phyloP scores from a whole-genome alignment of 179 eudicot genomes.

The Spinacia oleracea region DNA sequence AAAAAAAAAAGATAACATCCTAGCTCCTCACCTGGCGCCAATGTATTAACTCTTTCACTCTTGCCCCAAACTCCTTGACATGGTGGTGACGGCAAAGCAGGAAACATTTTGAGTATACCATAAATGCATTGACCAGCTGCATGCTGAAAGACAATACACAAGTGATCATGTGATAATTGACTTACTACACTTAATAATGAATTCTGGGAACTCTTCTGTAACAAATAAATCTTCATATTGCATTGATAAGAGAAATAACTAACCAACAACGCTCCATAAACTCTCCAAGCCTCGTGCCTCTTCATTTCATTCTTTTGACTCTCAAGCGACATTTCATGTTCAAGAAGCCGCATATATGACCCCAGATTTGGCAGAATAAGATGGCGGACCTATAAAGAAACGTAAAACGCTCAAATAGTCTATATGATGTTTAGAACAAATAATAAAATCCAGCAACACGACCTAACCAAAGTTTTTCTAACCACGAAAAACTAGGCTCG shows the following conservation, averaged over 20 bases:
- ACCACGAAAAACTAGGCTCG: background rate
- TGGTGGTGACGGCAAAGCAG: slow-evolving; percentile 54
- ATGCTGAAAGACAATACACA: slow-evolving; percentile 41
- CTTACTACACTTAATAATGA: background rate
- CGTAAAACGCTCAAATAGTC: background rate
- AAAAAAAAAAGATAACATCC: slow-evolving; percentile 12
- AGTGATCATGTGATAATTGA: background rate
- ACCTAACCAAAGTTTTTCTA: background rate
- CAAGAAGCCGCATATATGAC: slow-evolving; percentile 75
- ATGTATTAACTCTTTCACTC: slow-evolving; percentile 46
- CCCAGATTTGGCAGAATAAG: slow-evolving; percentile 79
- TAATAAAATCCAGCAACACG: background rate
- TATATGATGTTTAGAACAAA: background rate
- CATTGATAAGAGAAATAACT: slow-evolving; percentile 23
- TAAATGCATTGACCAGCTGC: slow-evolving; percentile 79
- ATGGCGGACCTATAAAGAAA: slow-evolving; percentile 54
- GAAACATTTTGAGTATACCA: slow-evolving; percentile 67
- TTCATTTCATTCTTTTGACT: slow-evolving; percentile 80
- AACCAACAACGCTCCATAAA: slow-evolving; percentile 87
- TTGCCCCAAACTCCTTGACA: slow-evolving; percentile 44
- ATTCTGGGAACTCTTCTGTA: background rate
- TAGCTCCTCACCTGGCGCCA: slow-evolving; percentile 46
- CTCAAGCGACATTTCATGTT: slow-evolving; percentile 81
- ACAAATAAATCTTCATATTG: background rate
- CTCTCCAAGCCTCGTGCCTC: slow-evolving; percentile 90